These are phyloP conservation scores for Rhodotorula sp. DNA, from an alignment of 1,284 basidiomycete species.

Conservation along the genomic window DNA sequence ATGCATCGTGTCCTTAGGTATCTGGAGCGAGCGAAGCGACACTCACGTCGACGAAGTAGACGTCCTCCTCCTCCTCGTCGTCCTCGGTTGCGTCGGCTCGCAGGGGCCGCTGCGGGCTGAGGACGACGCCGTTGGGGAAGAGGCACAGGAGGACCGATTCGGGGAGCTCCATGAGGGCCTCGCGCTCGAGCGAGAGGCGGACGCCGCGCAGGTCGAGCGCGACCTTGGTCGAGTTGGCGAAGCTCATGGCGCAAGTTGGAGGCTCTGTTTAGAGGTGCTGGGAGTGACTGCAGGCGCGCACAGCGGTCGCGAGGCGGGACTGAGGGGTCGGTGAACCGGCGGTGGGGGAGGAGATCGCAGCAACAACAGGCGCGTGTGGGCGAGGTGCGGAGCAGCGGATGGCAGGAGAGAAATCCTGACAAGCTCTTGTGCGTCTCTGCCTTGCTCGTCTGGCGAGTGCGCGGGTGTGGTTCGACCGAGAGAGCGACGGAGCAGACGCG, in stretches of 20 bases:
- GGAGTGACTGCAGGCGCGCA: neutral
- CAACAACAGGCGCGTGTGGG: no score
- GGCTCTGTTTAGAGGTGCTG: neutral
- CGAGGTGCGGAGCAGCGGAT: no score
- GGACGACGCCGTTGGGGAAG: constrained; percentile 94
- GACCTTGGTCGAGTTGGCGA: constrained; percentile 51
- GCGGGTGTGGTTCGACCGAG: no score
- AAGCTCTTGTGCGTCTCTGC: no score
- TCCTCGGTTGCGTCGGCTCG: constrained; percentile 58
- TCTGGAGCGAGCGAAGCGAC: neutral
- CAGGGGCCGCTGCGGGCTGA: constrained; percentile 75
- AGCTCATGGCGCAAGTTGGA: constrained; percentile 5
- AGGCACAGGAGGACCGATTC: constrained; percentile 95
- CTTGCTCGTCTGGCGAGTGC: no score
- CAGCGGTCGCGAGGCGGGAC: neutral
- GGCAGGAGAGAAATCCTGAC: no score
- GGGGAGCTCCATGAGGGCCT: constrained; percentile 97
- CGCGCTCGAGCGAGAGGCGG: constrained; percentile 92
- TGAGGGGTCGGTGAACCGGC: no score
- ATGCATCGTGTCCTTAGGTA: neutral
- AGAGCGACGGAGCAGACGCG: no score
- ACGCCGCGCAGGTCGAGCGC: constrained; percentile 87
- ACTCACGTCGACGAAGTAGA: constrained; percentile 93
- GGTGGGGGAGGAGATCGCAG: no score
- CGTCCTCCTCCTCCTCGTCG: constrained; percentile 68